A percentile compares a stretch with the other conserved stretches of the same genome.
These are phyloP conservation scores for Tephrocybe sp. DNA, from an alignment of 768 basidiomycete genomes.

Conservation along the genomic window DNA sequence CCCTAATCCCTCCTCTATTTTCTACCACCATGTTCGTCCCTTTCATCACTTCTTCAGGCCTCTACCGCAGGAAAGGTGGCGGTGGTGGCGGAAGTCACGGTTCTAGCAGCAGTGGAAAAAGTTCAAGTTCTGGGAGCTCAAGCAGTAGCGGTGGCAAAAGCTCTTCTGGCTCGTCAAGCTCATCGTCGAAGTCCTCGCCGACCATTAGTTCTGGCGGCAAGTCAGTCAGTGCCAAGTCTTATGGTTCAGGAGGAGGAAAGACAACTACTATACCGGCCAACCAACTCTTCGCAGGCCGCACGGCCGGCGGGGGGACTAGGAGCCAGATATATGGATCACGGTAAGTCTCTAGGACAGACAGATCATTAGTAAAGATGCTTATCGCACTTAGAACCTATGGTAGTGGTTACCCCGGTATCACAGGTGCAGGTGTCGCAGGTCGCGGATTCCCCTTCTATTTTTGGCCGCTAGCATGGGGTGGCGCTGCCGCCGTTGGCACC, in stretches of 20 bases:
- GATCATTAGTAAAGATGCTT: not conserved
- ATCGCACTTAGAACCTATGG: slow-evolving; percentile 46
- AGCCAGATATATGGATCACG: slow-evolving; percentile 35
- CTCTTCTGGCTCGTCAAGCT: slow-evolving; percentile 12
- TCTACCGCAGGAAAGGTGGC: slow-evolving; percentile 15
- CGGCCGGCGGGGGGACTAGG: slow-evolving; percentile 42
- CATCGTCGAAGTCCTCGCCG: slow-evolving; percentile 8
- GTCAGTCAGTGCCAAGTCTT: slow-evolving; percentile 21
- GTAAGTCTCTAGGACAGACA: slow-evolving; percentile 21
- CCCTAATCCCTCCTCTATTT: not conserved
- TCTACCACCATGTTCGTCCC: slow-evolving; percentile 1
- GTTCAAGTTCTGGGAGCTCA: slow-evolving; percentile 26
- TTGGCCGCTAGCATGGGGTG: slow-evolving; percentile 62
- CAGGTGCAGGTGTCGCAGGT: slow-evolving; percentile 43
- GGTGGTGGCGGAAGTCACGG: slow-evolving; percentile 14
- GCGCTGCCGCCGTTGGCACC: slow-evolving; percentile 21
- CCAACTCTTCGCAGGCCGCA: slow-evolving; percentile 45
- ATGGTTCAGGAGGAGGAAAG: slow-evolving; percentile 30
- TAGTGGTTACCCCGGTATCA: slow-evolving; percentile 60
- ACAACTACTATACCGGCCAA: slow-evolving; percentile 40
- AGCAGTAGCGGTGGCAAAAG: not conserved
- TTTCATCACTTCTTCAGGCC: slow-evolving; percentile 3
- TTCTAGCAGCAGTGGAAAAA: slow-evolving; percentile 15
- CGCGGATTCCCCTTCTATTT: slow-evolving; percentile 63
- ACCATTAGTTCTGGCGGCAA: slow-evolving; percentile 14